Evolutionary conservation across 371 early-diverging fungal species (phyloP).

Genomic region (Lichtheimia ornata): DNA sequence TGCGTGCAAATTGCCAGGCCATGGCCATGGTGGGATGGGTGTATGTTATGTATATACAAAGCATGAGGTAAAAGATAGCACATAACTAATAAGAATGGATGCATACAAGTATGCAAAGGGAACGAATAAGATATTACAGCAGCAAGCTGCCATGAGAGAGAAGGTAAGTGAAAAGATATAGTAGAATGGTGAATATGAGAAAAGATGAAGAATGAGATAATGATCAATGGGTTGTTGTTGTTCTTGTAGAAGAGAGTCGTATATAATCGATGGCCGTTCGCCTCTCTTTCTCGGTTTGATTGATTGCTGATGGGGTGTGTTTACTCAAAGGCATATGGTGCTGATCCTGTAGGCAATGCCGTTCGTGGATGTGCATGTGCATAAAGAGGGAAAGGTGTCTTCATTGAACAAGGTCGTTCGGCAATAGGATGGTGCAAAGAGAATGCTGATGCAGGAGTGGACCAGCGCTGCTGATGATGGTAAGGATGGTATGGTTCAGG

Average conservation of each 20-base stretch:
- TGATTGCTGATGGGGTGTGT: too few relatives aligned
- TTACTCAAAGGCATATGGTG: too few relatives aligned
- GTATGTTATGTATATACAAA: background rate
- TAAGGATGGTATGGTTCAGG: constrained; percentile 8
- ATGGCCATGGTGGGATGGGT: too few relatives aligned
- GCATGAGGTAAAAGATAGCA: background rate
- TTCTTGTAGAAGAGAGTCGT: too few relatives aligned
- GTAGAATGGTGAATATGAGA: background rate
- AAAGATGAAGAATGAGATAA: background rate
- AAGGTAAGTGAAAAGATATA: background rate
- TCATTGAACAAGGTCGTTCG: constrained; percentile 9
- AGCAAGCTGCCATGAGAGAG: constrained; percentile 5
- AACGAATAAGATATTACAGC: constrained; percentile 10
- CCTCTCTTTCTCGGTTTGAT: too few relatives aligned
- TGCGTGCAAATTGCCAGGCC: constrained; percentile 4
- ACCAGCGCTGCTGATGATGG: constrained; percentile 14
- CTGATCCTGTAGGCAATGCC: too few relatives aligned
- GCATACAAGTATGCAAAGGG: constrained; percentile 11
- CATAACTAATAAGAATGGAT: constrained; percentile 1
- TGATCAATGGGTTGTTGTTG: too few relatives aligned
- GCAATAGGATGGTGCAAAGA: constrained; percentile 11
- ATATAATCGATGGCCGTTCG: too few relatives aligned
- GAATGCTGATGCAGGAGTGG: constrained; percentile 7
- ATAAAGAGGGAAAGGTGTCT: constrained; percentile 4
- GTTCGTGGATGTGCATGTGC: constrained; percentile 8